Percentiles rank a stretch among this genome's conserved stretches.
Conservation (phyloP, 441 rosid genomes). For the Biscutella laevigata region DNA sequence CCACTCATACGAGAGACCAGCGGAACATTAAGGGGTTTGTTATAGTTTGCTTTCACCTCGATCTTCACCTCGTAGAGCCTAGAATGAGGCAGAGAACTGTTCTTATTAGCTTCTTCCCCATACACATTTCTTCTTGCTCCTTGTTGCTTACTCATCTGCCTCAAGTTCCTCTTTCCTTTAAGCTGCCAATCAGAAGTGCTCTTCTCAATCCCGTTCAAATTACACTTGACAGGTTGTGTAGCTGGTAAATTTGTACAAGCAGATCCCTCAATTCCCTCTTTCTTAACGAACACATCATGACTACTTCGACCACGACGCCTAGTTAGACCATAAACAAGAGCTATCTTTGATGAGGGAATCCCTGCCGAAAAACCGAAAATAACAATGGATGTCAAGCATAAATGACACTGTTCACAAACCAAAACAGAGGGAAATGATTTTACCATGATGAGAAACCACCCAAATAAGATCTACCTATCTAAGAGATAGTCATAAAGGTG, state of each 20-base stretch:
- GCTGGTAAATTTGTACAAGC: slow-evolving; percentile 43
- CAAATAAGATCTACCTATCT: background rate
- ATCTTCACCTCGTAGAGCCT: slow-evolving; percentile 58
- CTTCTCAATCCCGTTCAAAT: slow-evolving; percentile 37
- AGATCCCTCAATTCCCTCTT: slow-evolving; percentile 39
- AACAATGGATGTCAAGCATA: slow-evolving; percentile 2
- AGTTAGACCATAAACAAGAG: slow-evolving; percentile 36
- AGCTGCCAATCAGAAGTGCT: slow-evolving; percentile 79
- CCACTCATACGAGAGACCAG: slow-evolving; percentile 84
- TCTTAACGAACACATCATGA: slow-evolving; percentile 33
- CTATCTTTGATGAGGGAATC: slow-evolving; percentile 21
- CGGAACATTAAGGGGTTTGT: slow-evolving; percentile 66
- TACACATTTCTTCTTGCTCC: slow-evolving; percentile 38
- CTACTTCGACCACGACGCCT: slow-evolving; percentile 37
- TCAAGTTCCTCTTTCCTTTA: slow-evolving; percentile 90
- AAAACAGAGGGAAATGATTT: background rate
- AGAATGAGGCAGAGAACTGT: slow-evolving; percentile 23
- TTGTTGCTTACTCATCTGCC: slow-evolving; percentile 56
- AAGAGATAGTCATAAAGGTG: slow-evolving; percentile 1
- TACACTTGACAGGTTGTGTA: slow-evolving; percentile 7
- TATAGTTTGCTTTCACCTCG: slow-evolving; percentile 67
- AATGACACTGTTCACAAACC: slow-evolving; percentile 2
- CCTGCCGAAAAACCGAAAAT: slow-evolving; percentile 5
- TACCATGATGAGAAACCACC: background rate
- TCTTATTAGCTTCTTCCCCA: slow-evolving; percentile 30